Percentiles rank a stretch among this genome's conserved stretches.
These are phyloP conservation scores for Colletotrichum somersetense DNA, from an alignment of 2,329 filamentous ascomycete genomes.

Conservation along the genomic window DNA sequence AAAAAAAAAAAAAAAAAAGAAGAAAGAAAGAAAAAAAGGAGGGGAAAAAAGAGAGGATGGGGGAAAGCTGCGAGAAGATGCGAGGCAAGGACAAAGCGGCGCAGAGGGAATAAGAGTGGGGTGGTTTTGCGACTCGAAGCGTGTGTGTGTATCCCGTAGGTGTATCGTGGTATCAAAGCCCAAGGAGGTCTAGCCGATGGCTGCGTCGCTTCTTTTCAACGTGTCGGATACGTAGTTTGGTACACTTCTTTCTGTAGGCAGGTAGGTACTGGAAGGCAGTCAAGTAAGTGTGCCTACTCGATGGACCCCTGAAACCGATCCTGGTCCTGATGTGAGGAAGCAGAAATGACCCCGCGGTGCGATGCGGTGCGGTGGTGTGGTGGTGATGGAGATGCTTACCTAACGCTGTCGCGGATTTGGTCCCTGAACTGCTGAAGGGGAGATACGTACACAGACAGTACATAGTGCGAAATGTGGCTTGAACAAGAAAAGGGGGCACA, in stretches of 20 bases:
- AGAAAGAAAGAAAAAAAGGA: constrained; percentile 9
- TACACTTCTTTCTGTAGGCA: too few species aligned
- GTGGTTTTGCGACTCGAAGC: constrained; percentile 20
- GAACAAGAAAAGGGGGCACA: not conserved
- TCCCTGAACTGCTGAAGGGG: not conserved
- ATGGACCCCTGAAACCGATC: constrained; percentile 39
- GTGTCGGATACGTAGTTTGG: not conserved
- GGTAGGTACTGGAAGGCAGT: not conserved
- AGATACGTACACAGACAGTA: not conserved
- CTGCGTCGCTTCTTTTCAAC: not conserved
- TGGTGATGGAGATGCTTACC: not conserved
- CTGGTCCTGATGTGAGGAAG: constrained; percentile 11
- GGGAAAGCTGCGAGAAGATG: constrained; percentile 26
- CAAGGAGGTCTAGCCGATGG: not conserved
- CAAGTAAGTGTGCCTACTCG: not conserved
- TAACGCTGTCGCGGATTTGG: not conserved
- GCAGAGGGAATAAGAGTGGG: constrained; percentile 25
- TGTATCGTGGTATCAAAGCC: not conserved
- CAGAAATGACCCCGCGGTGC: constrained; percentile 37
- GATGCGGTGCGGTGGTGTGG: not conserved
- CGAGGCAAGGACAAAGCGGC: constrained; percentile 23
- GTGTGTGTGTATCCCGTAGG: too few species aligned
- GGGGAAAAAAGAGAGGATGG: not conserved
- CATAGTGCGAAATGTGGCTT: constrained; percentile 15
- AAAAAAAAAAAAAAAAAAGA: constrained; percentile 13